These are phyloP conservation scores for Paracoccidioides brasiliensis DNA, from an alignment of 2,329 filamentous ascomycete species.

Conservation along the genomic window DNA sequence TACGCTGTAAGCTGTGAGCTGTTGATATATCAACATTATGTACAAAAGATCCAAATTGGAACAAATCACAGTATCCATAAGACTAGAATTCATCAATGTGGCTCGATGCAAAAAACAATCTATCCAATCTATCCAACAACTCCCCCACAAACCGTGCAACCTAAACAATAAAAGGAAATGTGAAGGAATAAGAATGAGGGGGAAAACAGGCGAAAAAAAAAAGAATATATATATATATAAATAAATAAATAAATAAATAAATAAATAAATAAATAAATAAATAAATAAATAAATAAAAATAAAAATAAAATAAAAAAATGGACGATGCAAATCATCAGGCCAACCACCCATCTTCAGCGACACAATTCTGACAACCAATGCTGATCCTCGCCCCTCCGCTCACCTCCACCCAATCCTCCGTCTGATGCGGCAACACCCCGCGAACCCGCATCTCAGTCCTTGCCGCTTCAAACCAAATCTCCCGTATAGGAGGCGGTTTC, in stretches of 20 bases:
- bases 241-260: neutral
- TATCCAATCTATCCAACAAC: neutral
- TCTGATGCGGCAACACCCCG: conserved; percentile 20
- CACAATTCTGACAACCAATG: conserved; percentile 25
- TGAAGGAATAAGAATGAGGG: neutral
- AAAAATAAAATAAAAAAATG: neutral
- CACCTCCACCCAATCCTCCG: conserved; percentile 20
- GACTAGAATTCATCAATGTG: neutral
- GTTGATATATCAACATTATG: no score
- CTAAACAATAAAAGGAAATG: neutral
- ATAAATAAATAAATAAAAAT: neutral
- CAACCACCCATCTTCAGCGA: conserved; percentile 7
- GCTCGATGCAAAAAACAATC: neutral
- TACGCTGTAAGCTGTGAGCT: no score
- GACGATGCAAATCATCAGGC: conserved; percentile 1
- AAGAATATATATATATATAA: neutral
- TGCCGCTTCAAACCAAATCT: conserved; percentile 30
- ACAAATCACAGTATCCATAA: neutral
- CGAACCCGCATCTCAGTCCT: conserved; percentile 19
- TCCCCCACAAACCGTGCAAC: neutral
- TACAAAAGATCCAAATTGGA: neutral
- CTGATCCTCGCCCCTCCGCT: conserved; percentile 24
- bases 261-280: neutral
- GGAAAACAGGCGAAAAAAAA: neutral
- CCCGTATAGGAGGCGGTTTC: conserved; percentile 17